Base-by-base conservation (phyloP, 2,329 filamentous ascomycete species). In the Xylaria sp. region DNA sequence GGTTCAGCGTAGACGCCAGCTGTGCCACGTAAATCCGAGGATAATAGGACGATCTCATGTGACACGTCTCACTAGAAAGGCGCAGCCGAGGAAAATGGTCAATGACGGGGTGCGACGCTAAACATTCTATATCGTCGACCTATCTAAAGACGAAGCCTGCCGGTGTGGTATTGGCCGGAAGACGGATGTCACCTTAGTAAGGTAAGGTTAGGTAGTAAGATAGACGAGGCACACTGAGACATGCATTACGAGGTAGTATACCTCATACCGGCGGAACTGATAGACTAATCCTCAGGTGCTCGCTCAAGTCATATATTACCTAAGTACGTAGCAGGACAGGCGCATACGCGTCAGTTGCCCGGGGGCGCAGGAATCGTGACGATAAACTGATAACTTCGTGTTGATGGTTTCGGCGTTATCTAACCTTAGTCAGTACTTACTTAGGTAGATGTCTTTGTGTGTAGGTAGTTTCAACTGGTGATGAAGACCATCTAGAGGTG, bases 191-290 rank as follows among this genome's bases (percentile, higher is more conserved):
- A 58, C 37, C 20, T 44, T 23, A n/a, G 20, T 28, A 25, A 6
- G 39, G 28, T 13, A 4, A 8, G 6, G 28, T 28, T 28, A 28
- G 28, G 39, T 31, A 12, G 56, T 28, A 46, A n/a, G 39, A 58
- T 44, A 46, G 56, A 46, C 56, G 56, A 58, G 56, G 56, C 56
- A 46, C 31, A 58, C 56, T 31, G 56, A 58, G 56, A 58, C 56
- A 58, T 46, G 39, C 56, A 58, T 58, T n/a, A 46, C 28, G 23
- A 25, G 23, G 41, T 18, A 41, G 15, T 13, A n/a, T 46, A 12
- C 25, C 18, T 25, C 23, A 25, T 25, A 25, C 23, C 23, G 23
- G 23, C 23, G 23, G 23, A 44, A 2, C 5, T 44, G 18, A 44
- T 48, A 48, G 44, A 4, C 18, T n/a, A 48, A 48, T 48, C 4